phyloP scores from a whole-genome alignment of 140 eudicot species.

The Erigeron philadelphicus region DNA sequence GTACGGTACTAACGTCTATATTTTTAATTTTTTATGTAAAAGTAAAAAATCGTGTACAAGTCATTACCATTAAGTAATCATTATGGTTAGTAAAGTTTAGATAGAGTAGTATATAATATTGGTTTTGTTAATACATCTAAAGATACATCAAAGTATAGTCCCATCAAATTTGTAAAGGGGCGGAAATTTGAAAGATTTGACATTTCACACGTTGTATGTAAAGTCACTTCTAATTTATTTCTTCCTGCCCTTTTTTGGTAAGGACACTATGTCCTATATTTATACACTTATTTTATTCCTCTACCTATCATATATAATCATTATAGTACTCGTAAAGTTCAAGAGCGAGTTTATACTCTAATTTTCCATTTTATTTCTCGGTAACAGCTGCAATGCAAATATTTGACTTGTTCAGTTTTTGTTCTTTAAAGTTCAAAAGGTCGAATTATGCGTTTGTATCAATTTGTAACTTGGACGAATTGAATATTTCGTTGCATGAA shows the following conservation, averaged over 20 bases:
- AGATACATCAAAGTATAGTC: slow-evolving; percentile 29
- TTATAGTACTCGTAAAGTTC: not conserved
- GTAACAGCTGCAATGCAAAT: not conserved
- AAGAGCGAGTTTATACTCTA: not conserved
- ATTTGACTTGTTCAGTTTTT: no score
- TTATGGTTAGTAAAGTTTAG: no score
- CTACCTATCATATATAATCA: slow-evolving; percentile 14
- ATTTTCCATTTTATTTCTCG: not conserved
- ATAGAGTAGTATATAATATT: no score
- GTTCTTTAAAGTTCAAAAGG: no score
- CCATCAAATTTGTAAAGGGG: slow-evolving; percentile 19
- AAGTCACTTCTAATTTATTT: slow-evolving; percentile 35
- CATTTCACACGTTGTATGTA: slow-evolving; percentile 41
- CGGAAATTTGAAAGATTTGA: slow-evolving; percentile 33
- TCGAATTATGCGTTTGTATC: no score
- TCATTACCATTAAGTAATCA: no score
- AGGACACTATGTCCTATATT: slow-evolving; percentile 34
- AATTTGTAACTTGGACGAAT: no score
- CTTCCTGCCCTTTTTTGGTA: slow-evolving; percentile 31
- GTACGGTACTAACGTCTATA: no score
- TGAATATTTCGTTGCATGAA: no score
- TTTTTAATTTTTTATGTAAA: no score
- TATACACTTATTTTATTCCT: slow-evolving; percentile 21
- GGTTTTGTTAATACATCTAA: not conserved
- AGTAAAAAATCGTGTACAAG: no score